Base-by-base conservation (phyloP, 768 basidiomycete genomes). In the Agrocybe pediades region DNA sequence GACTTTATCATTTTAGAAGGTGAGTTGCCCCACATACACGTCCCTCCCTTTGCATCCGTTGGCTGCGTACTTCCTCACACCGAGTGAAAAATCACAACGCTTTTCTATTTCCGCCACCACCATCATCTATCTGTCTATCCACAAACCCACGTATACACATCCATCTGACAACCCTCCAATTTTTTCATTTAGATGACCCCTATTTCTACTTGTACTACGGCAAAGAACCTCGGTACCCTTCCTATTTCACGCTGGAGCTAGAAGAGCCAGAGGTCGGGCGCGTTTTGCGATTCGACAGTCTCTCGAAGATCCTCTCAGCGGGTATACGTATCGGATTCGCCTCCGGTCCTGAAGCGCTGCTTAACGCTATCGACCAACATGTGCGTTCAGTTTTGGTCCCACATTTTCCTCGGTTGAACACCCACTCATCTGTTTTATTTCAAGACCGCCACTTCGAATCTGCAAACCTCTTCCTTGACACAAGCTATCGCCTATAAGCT, bases 1-100 rank as follows among this genome's bases (percentile, higher is more conserved):
- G n/a, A 89, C 62, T 82, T 96, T 59, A 67, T 96, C 49, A 89
- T 97, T 63, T 72, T 96, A 45, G 94, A 96, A 81, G 92, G 92
- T 85, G 46, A 17, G 75, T 60, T 27, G 27, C 13, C 33, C n/a
- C 7, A 15, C 26, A 11, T 29, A 20, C 48, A 40, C 39, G 24
- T 36, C 51, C 30, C 6, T 30, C 21, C 43, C 20, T n/a, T 36
- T 36, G 5, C 13, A 13, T n/a, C n/a, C n/a, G n/a, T n/a, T n/a
- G n/a, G n/a, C n/a, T n/a, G n/a, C n/a, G n/a, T n/a, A n/a, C n/a
- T n/a, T n/a, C n/a, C n/a, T n/a, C n/a, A n/a, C n/a, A n/a, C n/a
- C n/a, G n/a, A n/a, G n/a, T n/a, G n/a, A n/a, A n/a, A n/a, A n/a
- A n/a, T n/a, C n/a, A n/a, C n/a, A n/a, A n/a, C n/a, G n/a, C n/a